phyloP scores from a whole-genome alignment of 495 filamentous ascomycete species.

The Lepidopterella palustris region DNA sequence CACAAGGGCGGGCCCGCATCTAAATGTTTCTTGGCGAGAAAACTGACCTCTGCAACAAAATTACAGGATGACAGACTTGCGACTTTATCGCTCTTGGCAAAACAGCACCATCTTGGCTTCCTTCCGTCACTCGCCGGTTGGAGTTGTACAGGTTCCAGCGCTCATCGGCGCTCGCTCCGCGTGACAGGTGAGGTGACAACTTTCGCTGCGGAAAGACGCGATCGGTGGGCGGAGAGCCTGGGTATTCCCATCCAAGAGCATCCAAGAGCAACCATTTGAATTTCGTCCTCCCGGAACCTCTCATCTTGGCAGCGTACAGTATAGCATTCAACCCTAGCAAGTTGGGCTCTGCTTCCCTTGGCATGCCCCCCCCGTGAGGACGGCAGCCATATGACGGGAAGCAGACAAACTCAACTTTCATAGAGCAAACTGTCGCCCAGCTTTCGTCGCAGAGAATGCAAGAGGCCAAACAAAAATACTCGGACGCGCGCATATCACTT shows the following conservation, averaged over 20 bases:
- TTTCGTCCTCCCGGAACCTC: neutral
- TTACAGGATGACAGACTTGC: too few relatives aligned
- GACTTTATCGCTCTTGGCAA: neutral
- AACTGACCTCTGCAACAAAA: too few relatives aligned
- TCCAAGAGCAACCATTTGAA: neutral
- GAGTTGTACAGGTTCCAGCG: too few relatives aligned
- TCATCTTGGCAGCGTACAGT: neutral
- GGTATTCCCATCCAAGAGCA: neutral
- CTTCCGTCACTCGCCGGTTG: neutral
- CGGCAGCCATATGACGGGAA: neutral
- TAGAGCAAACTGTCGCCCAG: neutral
- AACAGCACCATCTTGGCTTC: neutral
- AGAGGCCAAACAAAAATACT: too few relatives aligned
- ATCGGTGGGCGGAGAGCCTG: slow-evolving; percentile 6
- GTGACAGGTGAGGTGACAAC: neutral
- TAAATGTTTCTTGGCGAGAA: too few relatives aligned
- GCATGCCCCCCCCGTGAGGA: neutral
- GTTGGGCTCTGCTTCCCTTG: neutral
- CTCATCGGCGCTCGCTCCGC: neutral
- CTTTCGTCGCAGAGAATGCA: neutral
- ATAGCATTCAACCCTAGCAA: neutral
- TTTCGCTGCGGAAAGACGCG: neutral
- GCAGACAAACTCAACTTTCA: neutral
- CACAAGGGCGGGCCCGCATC: too few relatives aligned
- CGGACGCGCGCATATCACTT: neutral